Percentiles rank a stretch among this genome's conserved stretches.
Evolutionary conservation across 345 rosid genomes (phyloP).

Genomic region (Rhodamnia argentea): DNA sequence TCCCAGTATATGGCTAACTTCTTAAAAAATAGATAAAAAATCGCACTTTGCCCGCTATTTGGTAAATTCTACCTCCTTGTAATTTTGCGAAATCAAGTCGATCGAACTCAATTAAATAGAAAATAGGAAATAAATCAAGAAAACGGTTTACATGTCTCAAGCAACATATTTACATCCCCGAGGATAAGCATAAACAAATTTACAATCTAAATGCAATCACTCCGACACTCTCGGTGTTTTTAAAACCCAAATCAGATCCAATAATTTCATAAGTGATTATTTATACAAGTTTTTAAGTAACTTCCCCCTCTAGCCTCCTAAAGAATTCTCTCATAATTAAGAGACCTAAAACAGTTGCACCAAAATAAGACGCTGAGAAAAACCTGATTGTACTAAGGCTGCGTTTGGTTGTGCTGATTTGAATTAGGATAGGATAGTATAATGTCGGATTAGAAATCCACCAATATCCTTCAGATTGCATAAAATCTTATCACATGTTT

Average conservation of each 20-base stretch:
- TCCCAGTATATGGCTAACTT: background rate
- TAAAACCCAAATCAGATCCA: background rate
- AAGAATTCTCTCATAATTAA: too few relatives aligned
- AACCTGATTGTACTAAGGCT: too few relatives aligned
- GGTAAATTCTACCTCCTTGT: background rate
- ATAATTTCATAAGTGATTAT: too few relatives aligned
- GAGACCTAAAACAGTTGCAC: too few relatives aligned
- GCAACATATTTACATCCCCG: rapidly evolving
- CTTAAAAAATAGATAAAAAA: background rate
- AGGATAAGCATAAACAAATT: background rate
- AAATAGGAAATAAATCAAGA: background rate
- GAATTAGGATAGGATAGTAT: too few relatives aligned
- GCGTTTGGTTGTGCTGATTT: too few relatives aligned
- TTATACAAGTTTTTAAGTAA: background rate
- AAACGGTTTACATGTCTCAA: rapidly evolving
- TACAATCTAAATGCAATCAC: background rate
- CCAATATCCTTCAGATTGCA: too few relatives aligned
- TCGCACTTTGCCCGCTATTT: background rate
- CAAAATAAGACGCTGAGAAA: too few relatives aligned
- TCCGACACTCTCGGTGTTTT: background rate
- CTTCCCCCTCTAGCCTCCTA: too few relatives aligned
- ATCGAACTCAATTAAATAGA: background rate
- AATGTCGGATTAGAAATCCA: too few relatives aligned
- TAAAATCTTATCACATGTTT: too few relatives aligned
- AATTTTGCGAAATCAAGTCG: background rate